Conservation (phyloP, 805 yeast species). For the Priceomyces haplophilus region DNA sequence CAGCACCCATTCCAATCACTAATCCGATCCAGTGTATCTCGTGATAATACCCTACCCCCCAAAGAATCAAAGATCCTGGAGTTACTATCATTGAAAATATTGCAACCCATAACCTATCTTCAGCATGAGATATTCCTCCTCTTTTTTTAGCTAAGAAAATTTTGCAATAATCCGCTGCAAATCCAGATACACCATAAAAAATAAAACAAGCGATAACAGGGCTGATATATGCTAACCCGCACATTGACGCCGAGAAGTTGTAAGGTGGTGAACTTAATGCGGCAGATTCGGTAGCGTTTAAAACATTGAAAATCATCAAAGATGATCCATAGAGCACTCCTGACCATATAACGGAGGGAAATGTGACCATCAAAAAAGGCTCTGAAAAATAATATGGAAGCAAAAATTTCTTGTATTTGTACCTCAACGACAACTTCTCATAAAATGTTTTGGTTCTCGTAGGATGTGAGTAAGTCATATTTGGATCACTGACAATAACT, state of each 20-base stretch:
- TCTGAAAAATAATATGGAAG: constrained; percentile 42
- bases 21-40: constrained; percentile 53
- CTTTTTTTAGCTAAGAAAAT: constrained; percentile 5
- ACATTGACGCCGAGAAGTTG: constrained; percentile 48
- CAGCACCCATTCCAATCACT: constrained; percentile 49
- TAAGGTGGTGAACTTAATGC: constrained; percentile 48
- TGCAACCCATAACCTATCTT: constrained; percentile 54
- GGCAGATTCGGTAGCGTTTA: constrained; percentile 47
- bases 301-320: constrained; percentile 46
- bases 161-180: constrained; percentile 6
- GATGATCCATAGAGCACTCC: constrained; percentile 52
- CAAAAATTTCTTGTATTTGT: constrained; percentile 36
- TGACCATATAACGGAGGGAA: constrained; percentile 54
- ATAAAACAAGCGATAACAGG: constrained; percentile 27
- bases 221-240: constrained; percentile 5
- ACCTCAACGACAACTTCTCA: constrained; percentile 6
- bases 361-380: constrained; percentile 6
- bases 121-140: constrained; percentile 45
- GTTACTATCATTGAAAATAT: constrained; percentile 46
- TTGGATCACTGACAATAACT: not conserved
- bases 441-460: constrained; percentile 6
- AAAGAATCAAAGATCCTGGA: constrained; percentile 54
- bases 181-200: constrained; percentile 28
- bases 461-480: not conserved
- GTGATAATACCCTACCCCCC: constrained; percentile 63